A percentile compares a stretch with the other conserved stretches of the same genome.
Conservation (phyloP, 1,139 yeast species). For the Taiozyma onychis region DNA sequence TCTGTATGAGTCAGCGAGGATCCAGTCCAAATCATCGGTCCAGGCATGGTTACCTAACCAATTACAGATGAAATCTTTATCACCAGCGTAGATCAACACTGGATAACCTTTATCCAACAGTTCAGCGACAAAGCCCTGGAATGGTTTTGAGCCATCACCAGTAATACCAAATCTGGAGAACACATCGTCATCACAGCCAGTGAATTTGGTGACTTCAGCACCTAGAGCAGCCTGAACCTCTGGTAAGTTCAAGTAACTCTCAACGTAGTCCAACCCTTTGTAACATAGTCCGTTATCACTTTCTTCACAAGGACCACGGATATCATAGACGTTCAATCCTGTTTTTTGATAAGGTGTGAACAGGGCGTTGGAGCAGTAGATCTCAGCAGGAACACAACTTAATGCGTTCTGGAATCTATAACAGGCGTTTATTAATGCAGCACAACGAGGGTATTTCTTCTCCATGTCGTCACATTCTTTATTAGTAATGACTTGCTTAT, state of each 20-base stretch:
- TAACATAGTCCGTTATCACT: slow-evolving; percentile 51
- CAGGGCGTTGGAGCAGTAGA: slow-evolving; percentile 30
- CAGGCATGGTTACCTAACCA: slow-evolving; percentile 87
- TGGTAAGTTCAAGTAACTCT: slow-evolving; percentile 52
- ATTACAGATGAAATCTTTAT: slow-evolving; percentile 84
- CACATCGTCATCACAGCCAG: slow-evolving; percentile 54
- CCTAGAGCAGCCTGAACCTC: slow-evolving; percentile 60
- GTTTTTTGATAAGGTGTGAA: slow-evolving; percentile 49
- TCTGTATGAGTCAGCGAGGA: slow-evolving; percentile 38
- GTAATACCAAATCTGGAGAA: slow-evolving; percentile 46
- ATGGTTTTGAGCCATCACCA: slow-evolving; percentile 64
- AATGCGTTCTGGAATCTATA: slow-evolving; percentile 40
- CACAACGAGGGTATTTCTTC: slow-evolving; percentile 51
- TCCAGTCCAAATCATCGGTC: slow-evolving; percentile 67
- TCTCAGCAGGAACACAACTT: slow-evolving; percentile 49
- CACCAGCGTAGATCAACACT: slow-evolving; percentile 83
- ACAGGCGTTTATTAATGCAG: slow-evolving; percentile 46
- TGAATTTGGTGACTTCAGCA: slow-evolving; percentile 47
- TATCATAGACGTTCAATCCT: slow-evolving; percentile 66
- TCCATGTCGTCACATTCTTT: slow-evolving; percentile 56
- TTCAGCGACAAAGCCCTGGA: slow-evolving; percentile 54
- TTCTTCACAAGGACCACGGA: slow-evolving; percentile 51
- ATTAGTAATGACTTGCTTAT: slow-evolving; percentile 56
- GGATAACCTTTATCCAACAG: slow-evolving; percentile 59
- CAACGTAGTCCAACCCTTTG: slow-evolving; percentile 47